Percentiles rank a stretch among this genome's conserved stretches.
These are phyloP conservation scores for Cryptococcus maquisensis DNA, from an alignment of 1,284 basidiomycete species.

Conservation along the genomic window DNA sequence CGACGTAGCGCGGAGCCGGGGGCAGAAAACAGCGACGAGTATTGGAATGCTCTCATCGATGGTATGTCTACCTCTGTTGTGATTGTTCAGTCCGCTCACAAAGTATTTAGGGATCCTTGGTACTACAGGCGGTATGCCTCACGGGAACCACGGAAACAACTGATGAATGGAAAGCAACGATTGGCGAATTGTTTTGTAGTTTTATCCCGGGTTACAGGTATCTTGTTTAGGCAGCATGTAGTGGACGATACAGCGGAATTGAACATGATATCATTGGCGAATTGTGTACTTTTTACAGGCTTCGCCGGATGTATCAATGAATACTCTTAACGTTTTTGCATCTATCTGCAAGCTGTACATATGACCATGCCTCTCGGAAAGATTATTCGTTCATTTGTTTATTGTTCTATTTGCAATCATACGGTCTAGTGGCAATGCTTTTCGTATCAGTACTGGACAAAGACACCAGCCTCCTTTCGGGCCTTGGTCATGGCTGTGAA, in stretches of 20 bases:
- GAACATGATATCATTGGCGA: no score
- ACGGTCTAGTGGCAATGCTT: neutral
- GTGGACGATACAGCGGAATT: no score
- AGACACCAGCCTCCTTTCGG: constrained; percentile 52
- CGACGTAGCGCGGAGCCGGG: constrained; percentile 2
- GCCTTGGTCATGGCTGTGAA: constrained; percentile 60
- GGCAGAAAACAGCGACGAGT: constrained; percentile 44
- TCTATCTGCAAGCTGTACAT: no score
- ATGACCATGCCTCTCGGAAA: neutral
- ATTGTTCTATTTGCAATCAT: neutral
- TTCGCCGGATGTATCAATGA: no score
- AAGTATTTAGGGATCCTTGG: constrained; percentile 19
- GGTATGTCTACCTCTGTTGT: constrained; percentile 24
- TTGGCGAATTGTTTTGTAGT: neutral
- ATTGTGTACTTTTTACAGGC: no score
- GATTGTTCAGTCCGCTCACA: neutral
- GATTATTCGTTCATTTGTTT: neutral
- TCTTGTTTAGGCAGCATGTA: neutral
- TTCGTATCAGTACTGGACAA: constrained; percentile 26
- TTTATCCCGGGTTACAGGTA: no score
- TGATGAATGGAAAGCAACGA: no score
- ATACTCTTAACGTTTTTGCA: no score
- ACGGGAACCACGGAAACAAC: neutral
- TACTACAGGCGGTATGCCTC: constrained; percentile 4
- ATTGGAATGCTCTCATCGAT: constrained; percentile 50